Evolutionary conservation across 371 early-diverging fungal species (phyloP).

Genomic region (Mortierella sp.): DNA sequence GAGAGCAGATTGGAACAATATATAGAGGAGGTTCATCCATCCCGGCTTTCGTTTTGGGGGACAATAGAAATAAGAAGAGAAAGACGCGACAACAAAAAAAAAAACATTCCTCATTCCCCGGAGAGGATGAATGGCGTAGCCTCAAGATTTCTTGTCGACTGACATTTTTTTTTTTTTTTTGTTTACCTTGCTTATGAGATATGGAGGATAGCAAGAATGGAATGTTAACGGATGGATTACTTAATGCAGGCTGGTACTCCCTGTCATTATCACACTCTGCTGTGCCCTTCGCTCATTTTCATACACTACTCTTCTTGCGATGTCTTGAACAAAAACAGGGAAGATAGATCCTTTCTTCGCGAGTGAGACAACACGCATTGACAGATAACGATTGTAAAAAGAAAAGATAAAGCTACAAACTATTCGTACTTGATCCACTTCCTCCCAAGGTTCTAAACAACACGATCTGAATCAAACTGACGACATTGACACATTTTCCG

Average conservation of each 20-base stretch:
- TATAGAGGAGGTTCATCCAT: background rate
- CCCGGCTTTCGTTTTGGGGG: background rate
- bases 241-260: too few relatives aligned
- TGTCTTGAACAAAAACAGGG: background rate
- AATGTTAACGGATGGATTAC: too few relatives aligned
- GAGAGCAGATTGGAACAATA: slow-evolving; percentile 5
- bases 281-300: too few relatives aligned
- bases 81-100: too few relatives aligned
- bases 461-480: background rate
- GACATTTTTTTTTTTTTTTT: background rate
- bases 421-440: background rate
- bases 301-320: too few relatives aligned
- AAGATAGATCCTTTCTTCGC: background rate
- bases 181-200: background rate
- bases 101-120: background rate
- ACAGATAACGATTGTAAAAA: background rate
- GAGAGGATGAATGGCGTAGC: too few relatives aligned
- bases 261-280: too few relatives aligned
- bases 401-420: too few relatives aligned
- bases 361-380: background rate
- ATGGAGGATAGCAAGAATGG: too few relatives aligned
- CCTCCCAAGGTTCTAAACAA: background rate
- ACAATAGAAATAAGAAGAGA: background rate
- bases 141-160: background rate
- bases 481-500: background rate